Evolutionary conservation across 1,284 basidiomycete genomes (phyloP).

Genomic region (Boletus smithii): DNA sequence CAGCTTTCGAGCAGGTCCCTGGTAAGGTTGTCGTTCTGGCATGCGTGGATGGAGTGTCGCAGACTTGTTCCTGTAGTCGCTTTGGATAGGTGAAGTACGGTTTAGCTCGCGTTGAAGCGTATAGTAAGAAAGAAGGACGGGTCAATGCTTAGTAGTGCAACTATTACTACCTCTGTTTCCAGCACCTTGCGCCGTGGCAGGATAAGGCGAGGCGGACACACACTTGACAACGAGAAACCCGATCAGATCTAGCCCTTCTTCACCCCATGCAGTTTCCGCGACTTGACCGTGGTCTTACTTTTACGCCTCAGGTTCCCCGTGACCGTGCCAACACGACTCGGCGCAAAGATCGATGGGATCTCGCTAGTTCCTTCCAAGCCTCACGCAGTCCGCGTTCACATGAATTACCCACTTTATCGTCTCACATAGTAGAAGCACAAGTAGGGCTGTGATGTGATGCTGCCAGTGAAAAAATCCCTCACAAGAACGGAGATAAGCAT

Average conservation of each 20-base stretch:
- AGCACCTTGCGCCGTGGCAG: constrained; percentile 13
- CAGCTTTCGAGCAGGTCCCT: constrained; percentile 38
- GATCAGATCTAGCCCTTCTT: constrained; percentile 13
- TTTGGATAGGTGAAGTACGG: constrained; percentile 13
- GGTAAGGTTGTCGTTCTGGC: constrained; percentile 33
- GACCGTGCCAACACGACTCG: constrained; percentile 2
- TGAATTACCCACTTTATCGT: too few species aligned
- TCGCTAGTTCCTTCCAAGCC: too few species aligned
- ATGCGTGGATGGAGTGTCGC: constrained; percentile 18
- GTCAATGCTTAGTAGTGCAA: neutral
- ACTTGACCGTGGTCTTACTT: neutral
- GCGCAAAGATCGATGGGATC: too few species aligned
- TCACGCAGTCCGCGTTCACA: too few species aligned
- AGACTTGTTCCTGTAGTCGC: constrained; percentile 9
- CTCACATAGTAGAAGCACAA: too few species aligned
- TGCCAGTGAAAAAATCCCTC: too few species aligned
- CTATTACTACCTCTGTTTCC: neutral
- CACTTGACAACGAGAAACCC: neutral
- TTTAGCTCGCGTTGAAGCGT: neutral
- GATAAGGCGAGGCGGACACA: constrained; percentile 17
- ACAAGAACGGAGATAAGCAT: too few species aligned
- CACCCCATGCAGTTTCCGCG: constrained; percentile 8
- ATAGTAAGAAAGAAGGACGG: neutral
- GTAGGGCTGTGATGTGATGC: too few species aligned
- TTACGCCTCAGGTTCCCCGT: neutral